These are phyloP conservation scores for Pseudozyma tsukubaensis DNA, from an alignment of 1,284 basidiomycete species.

Conservation along the genomic window DNA sequence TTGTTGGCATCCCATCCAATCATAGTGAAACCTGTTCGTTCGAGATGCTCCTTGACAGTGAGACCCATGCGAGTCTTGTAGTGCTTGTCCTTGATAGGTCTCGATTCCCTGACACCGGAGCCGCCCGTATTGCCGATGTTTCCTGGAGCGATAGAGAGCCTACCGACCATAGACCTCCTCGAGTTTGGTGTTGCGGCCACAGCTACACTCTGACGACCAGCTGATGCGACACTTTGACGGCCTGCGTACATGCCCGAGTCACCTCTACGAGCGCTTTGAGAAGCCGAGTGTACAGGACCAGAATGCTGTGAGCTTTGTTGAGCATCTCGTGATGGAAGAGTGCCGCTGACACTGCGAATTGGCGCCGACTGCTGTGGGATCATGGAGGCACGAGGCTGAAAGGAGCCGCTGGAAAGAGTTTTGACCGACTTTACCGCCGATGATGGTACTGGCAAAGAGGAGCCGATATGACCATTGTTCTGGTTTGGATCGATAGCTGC, in stretches of 20 bases:
- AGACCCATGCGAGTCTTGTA: slow-evolving; percentile 62
- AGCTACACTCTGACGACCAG: slow-evolving; percentile 49
- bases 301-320: slow-evolving; percentile 27
- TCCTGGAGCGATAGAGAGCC: slow-evolving; percentile 52
- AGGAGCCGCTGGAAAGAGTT: slow-evolving; percentile 29
- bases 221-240: slow-evolving; percentile 49
- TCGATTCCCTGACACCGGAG: slow-evolving; percentile 39
- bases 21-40: slow-evolving; percentile 62
- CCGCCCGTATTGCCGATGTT: slow-evolving; percentile 43
- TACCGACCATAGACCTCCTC: slow-evolving; percentile 43
- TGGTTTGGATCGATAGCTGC: slow-evolving; percentile 59
- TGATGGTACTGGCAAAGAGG: slow-evolving; percentile 43
- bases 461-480: slow-evolving; percentile 47
- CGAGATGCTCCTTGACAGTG: slow-evolving; percentile 56
- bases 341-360: slow-evolving; percentile 25
- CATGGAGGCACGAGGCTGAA: slow-evolving; percentile 49
- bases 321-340: slow-evolving; percentile 9
- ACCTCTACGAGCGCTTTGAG: slow-evolving; percentile 32
- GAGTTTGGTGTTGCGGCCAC: slow-evolving; percentile 55
- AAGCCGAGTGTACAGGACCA: slow-evolving; percentile 29
- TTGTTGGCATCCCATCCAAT: slow-evolving; percentile 56
- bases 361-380: slow-evolving; percentile 44
- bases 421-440: slow-evolving; percentile 51
- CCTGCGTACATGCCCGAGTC: slow-evolving; percentile 42
- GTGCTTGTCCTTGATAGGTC: slow-evolving; percentile 56